phyloP scores from a whole-genome alignment of 78 protist species.

The Pigoraptor vietnamica region DNA sequence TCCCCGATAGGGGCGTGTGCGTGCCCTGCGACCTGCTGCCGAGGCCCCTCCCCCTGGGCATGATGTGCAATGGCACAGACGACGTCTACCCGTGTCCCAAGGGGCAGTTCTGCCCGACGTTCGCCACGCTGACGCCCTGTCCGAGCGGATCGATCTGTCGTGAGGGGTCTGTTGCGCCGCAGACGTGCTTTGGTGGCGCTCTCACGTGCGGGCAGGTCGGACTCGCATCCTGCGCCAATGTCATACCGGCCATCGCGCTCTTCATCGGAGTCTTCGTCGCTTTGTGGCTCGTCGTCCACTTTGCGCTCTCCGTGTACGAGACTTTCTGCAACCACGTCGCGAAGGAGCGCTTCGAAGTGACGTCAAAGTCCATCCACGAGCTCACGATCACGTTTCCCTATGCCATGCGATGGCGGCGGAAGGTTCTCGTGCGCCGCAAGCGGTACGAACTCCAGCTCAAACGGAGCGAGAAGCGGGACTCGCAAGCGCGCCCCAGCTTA shows the following conservation, averaged over 20 bases:
- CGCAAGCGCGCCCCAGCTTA: neutral
- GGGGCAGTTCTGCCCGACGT: neutral
- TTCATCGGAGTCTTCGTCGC: neutral
- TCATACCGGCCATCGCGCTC: neutral
- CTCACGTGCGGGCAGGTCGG: neutral
- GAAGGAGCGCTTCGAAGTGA: no score
- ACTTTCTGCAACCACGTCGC: neutral
- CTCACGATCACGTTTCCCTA: neutral
- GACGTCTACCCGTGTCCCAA: neutral
- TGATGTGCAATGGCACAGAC: neutral
- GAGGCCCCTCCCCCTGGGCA: no score
- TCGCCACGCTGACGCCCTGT: neutral
- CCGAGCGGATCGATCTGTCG: neutral
- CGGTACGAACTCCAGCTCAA: neutral
- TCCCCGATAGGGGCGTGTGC: no score
- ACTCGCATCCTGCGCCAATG: neutral
- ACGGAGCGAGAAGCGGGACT: neutral
- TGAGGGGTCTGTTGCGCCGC: neutral
- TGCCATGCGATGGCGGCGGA: neutral
- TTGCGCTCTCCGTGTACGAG: neutral
- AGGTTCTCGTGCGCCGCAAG: neutral
- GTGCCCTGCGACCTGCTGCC: no score
- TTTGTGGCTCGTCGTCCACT: neutral
- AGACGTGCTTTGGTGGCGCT: neutral
- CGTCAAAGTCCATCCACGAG: no score